phyloP scores from a whole-genome alignment of 2,329 filamentous ascomycete genomes.

The Aspergillus ustus region DNA sequence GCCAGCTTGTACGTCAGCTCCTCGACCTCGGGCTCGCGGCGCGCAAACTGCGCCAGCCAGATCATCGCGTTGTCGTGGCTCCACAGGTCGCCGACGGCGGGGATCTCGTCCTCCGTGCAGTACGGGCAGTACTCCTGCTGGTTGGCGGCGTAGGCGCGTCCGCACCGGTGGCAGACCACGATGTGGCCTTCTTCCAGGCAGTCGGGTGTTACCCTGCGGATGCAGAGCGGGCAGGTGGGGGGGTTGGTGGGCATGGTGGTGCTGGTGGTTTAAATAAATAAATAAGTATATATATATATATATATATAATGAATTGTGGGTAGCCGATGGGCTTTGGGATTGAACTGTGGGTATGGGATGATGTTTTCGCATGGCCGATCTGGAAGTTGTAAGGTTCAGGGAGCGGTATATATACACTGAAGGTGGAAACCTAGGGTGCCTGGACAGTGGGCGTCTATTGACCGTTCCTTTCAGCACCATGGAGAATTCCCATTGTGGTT shows the following conservation, averaged over 20 bases:
- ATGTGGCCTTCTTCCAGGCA: not conserved
- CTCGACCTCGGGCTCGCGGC: not conserved
- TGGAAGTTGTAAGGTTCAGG: no score
- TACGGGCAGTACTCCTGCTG: not conserved
- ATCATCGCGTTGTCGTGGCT: not conserved
- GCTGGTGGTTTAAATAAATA: not conserved
- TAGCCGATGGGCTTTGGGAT: no score
- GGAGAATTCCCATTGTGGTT: no score
- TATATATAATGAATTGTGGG: not conserved
- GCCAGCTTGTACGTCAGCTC: not conserved
- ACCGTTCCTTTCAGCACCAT: no score
- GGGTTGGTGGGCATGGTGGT: not conserved
- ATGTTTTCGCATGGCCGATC: no score
- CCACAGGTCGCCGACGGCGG: not conserved
- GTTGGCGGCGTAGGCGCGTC: not conserved
- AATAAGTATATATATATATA: no score
- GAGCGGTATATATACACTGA: no score
- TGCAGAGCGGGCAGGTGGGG: not conserved
- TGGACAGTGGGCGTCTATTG: no score
- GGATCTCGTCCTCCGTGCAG: not conserved
- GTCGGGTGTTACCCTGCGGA: not conserved
- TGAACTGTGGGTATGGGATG: no score
- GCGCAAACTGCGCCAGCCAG: not conserved
- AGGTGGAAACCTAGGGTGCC: no score
- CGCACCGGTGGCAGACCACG: not conserved